phyloP scores from a whole-genome alignment of 768 basidiomycete species.

The Lactarius akahatsu region DNA sequence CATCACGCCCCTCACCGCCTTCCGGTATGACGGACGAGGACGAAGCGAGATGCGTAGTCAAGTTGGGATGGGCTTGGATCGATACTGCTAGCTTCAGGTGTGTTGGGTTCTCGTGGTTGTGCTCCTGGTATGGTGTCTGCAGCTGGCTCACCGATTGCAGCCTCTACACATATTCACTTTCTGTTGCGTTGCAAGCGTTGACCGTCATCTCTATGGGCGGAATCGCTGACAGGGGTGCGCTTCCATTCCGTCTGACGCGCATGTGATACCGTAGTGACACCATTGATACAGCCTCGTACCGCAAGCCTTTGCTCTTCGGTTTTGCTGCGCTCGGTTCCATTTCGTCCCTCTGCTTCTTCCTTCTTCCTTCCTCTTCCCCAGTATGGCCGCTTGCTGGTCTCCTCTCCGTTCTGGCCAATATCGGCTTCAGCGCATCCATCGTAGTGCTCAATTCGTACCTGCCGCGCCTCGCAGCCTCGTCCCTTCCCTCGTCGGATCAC shows the following conservation, averaged over 20 bases:
- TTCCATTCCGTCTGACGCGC: neutral
- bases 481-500: neutral
- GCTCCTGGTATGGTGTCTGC: neutral
- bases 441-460: conserved; percentile 93
- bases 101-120: conserved; percentile 26
- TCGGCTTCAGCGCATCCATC: conserved; percentile 80
- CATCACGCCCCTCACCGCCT: conserved; percentile 20
- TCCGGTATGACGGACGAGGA: conserved; percentile 32
- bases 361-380: conserved; percentile 67
- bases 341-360: conserved; percentile 67
- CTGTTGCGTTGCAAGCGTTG: conserved; percentile 88
- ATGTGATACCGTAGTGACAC: neutral
- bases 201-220: conserved; percentile 93
- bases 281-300: conserved; percentile 51
- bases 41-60: conserved; percentile 68
- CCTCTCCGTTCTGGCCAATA: conserved; percentile 76
- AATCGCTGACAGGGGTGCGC: conserved; percentile 86
- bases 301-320: conserved; percentile 72
- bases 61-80: conserved; percentile 81
- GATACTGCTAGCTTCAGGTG: conserved; percentile 93
- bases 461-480: conserved; percentile 59
- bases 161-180: conserved; percentile 83
- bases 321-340: conserved; percentile 75
- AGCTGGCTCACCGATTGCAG: conserved; percentile 42
- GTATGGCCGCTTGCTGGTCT: conserved; percentile 69